phyloP scores from a whole-genome alignment of 306 rosid species.

The Rubus idaeus region DNA sequence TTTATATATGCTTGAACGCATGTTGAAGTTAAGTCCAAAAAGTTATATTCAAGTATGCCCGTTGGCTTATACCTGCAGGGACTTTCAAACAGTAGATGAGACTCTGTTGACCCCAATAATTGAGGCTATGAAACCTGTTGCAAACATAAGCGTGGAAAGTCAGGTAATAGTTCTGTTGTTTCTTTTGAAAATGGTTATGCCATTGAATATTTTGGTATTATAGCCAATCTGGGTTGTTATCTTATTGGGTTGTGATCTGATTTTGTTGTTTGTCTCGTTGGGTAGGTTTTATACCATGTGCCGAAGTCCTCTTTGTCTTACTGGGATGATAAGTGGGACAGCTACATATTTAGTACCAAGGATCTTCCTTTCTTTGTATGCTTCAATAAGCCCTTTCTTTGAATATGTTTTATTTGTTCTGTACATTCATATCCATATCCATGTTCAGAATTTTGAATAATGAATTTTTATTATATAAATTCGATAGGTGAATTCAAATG shows the following conservation, averaged over 20 bases:
- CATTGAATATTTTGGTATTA: neutral
- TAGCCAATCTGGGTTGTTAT: neutral
- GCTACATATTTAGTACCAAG: constrained; percentile 62
- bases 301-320: constrained; percentile 80
- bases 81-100: constrained; percentile 59
- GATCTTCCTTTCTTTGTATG: constrained; percentile 98
- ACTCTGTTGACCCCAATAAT: constrained; percentile 67
- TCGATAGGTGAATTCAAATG: constrained; percentile 87
- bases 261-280: constrained; percentile 17
- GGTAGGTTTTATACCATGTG: constrained; percentile 81
- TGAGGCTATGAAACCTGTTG: constrained; percentile 70
- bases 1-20: neutral
- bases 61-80: constrained; percentile 49
- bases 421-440: neutral
- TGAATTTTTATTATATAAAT: constrained; percentile 17
- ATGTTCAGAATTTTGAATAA: neutral
- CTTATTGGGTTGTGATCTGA: constrained; percentile 9
- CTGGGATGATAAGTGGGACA: constrained; percentile 68
- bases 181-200: constrained; percentile 11
- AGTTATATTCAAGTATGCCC: neutral
- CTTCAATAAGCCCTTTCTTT: constrained; percentile 25
- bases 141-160: constrained; percentile 83
- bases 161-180: constrained; percentile 45
- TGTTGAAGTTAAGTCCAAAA: constrained; percentile 9
- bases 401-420: neutral